phyloP scores from a whole-genome alignment of 1,284 basidiomycete genomes.

The Naganishia albida region DNA sequence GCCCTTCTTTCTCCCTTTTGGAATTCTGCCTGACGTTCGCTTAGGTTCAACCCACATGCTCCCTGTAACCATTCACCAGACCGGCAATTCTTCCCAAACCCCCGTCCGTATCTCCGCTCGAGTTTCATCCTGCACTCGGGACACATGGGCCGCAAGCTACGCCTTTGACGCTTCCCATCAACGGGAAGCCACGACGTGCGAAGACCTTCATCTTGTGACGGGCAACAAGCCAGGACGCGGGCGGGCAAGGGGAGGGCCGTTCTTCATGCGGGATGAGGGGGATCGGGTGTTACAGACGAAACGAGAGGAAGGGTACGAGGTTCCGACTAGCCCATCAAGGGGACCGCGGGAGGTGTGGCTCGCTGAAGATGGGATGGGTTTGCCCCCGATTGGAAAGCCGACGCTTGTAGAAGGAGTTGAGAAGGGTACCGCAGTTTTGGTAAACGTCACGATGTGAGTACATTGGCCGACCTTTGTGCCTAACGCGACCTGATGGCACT shows the following conservation, averaged over 20 bases:
- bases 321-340: not conserved
- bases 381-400: not conserved
- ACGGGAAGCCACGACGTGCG: conserved; percentile 8
- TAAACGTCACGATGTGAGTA: conserved; percentile 11
- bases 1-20: conserved; percentile 17
- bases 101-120: conserved; percentile 23
- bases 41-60: conserved; percentile 21
- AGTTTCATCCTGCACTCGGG: not conserved
- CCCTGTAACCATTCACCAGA: conserved; percentile 33
- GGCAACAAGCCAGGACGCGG: not conserved
- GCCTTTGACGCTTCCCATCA: conserved; percentile 9
- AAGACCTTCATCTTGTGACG: not conserved
- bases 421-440: not conserved
- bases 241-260: not conserved
- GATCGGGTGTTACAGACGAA: conserved; percentile 7
- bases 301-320: not conserved
- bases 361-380: not conserved
- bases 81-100: conserved; percentile 38
- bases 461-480: not conserved
- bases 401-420: not conserved
- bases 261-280: not conserved
- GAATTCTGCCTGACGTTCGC: conserved; percentile 24
- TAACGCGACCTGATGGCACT: too few species aligned
- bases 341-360: not conserved
- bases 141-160: conserved; percentile 25